Evolutionary conservation across 1,139 yeast species (phyloP).

Genomic region (Pichia sp.): DNA sequence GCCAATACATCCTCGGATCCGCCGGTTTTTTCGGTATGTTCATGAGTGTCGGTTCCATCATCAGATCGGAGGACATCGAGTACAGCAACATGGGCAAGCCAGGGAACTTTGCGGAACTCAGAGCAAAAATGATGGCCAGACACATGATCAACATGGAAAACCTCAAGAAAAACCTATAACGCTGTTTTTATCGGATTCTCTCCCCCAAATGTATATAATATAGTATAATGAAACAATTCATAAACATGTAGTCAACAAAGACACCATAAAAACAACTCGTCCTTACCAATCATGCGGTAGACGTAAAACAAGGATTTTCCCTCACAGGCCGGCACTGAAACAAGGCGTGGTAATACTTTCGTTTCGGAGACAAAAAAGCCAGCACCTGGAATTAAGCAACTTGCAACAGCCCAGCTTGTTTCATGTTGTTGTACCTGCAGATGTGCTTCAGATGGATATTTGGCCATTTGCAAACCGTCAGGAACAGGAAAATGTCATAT

Average conservation of each 20-base stretch:
- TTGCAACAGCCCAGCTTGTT: not conserved
- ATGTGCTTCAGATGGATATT: not conserved
- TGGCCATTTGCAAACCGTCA: not conserved
- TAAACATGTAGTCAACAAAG: not conserved
- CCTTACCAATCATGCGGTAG: not conserved
- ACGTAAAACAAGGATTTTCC: not conserved
- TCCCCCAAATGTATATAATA: not conserved
- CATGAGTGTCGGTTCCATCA: conserved; percentile 92
- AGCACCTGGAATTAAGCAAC: not conserved
- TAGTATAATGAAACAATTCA: not conserved
- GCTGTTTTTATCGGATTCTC: not conserved
- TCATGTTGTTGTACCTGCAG: not conserved
- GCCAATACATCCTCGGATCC: conserved; percentile 94
- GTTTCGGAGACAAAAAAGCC: not conserved
- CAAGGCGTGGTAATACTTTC: not conserved
- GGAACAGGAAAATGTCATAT: not conserved
- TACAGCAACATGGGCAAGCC: conserved; percentile 20
- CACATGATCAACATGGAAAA: conserved; percentile 30
- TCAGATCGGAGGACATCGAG: conserved; percentile 60
- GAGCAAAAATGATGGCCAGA: conserved; percentile 33
- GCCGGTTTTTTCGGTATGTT: conserved; percentile 95
- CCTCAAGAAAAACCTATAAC: conserved; percentile 18
- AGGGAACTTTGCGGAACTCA: conserved; percentile 29
- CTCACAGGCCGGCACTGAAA: not conserved
- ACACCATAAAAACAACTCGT: not conserved